Base-by-base conservation (phyloP, 208 protist species). In the Trypanosoma mega region DNA sequence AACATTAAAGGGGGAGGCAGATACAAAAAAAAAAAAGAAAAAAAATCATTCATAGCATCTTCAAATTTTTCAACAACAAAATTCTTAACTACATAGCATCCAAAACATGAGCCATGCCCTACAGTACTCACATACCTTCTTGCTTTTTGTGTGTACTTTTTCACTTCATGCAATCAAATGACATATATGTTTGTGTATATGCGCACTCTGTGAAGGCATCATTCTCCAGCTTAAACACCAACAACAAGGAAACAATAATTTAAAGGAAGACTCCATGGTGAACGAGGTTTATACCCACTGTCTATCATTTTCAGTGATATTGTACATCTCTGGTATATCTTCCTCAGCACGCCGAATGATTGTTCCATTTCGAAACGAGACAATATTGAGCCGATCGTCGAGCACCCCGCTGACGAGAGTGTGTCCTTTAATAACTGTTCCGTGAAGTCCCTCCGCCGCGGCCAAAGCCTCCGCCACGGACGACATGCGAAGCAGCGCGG, bases 401-500 rank as follows among this genome's bases (percentile, higher is more conserved):
- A 94, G 68, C 30, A 94, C 78, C 5, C 85, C 85, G 37, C 78
- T 80, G 20, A 74, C 54, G 7, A 92, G 63, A 12, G 24, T 57
- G 68, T 72, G 29, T 11, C 79, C 82, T 21, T 78, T 69, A 43
- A 78, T 66, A 18, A 67, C 65, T 0, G 46, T 59, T 27, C 76
- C 78, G 59, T 95, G 81, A 50, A 92, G 50, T 31, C 60, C 72
- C 23, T 87, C 65, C 16, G 77, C 83, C 16, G 88, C 64, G 4
- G 58, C 63, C 18, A 95, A 23, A 0, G 88, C 82, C 63, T 88
- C 82, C 36, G 83, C 68, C 24, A 78, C 68, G 14, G 85, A 70
- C 12, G 81, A 66, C 85, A 95, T 92, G 12, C 80, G 74, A 47
- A 90, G 78, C 27, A 95, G 71, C 23, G 81, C 83, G 20, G 78